Evolutionary conservation across 2,329 filamentous ascomycete species (phyloP), one percentile per base, ranked within the genome.

Genomic region (Chalara sp.): DNA sequence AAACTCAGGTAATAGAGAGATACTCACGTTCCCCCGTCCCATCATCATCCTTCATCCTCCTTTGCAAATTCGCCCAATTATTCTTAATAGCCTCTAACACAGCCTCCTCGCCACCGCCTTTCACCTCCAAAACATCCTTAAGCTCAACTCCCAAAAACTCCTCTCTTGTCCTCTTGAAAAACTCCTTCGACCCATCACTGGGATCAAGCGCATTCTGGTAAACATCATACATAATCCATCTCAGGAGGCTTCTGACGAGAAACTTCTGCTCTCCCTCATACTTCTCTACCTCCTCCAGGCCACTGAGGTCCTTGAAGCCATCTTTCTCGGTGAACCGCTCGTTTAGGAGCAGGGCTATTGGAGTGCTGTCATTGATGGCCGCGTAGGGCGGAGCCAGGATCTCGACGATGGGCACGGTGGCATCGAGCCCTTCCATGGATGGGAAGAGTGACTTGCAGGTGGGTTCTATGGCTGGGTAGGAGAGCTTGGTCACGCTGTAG

Each of bases 331-430:
- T 49, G 37, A 58, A 59, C 10, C 56, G 47, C 47, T 57, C 56
- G 29, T 58, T 55, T 32, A 59, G 44, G 1, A 59, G 51, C 31
- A 53, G 32, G 8, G 53, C 51, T n/a, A 59, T 57, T 1, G 54
- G 49, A 1, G 57, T 55, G 6, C 49, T 53, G 44, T 58, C 54
- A 33, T 59, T 58, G 3, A 56, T 44, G n/a, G 48, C 56, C 35
- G 50, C 41, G 46, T 54, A 46, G 11, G 50, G 45, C 8, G 39
- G 30, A 11, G 44, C 48, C 0, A 58, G 49, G 29, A 58, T 54
- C 52, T 58, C 56, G 35, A 59, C 52, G 37, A 59, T 58, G 3
- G 56, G 56, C 2, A 58, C 57, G 1, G 57, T 59, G 3, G 50
- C 52, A 32, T 49, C 21, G 28, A 53, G 46, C 29, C 41, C 39